These are phyloP conservation scores for Geotrichum armillariae DNA, from an alignment of 1,139 yeast genomes.

Conservation along the genomic window DNA sequence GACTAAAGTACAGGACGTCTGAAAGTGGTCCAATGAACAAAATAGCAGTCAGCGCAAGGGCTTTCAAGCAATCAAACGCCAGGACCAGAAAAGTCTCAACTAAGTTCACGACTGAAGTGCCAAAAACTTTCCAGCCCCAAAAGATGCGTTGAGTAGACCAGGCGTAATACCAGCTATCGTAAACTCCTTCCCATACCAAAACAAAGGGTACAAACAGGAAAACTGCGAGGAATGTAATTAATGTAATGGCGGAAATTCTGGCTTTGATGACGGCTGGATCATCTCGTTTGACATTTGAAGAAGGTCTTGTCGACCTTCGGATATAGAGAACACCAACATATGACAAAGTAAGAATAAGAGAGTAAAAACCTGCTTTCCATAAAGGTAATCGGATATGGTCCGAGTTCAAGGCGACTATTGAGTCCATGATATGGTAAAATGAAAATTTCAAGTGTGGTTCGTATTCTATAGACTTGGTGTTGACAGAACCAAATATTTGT, in stretches of 20 bases:
- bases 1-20: slow-evolving; percentile 41
- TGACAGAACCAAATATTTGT: too few species aligned
- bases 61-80: slow-evolving; percentile 27
- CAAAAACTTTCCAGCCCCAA: slow-evolving; percentile 35
- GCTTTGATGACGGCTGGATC: slow-evolving; percentile 41
- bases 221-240: slow-evolving; percentile 37
- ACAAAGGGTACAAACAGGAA: slow-evolving; percentile 33
- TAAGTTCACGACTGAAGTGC: slow-evolving; percentile 24
- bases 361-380: slow-evolving; percentile 13
- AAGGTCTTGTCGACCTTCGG: slow-evolving; percentile 34
- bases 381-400: background rate
- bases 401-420: background rate
- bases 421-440: background rate
- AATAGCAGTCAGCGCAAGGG: slow-evolving; percentile 36
- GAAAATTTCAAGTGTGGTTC: background rate
- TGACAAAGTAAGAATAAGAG: slow-evolving; percentile 14
- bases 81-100: slow-evolving; percentile 17
- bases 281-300: slow-evolving; percentile 32
- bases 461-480: too few species aligned
- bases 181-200: slow-evolving; percentile 23
- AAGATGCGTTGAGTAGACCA: slow-evolving; percentile 33
- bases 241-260: slow-evolving; percentile 43
- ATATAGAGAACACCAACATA: slow-evolving; percentile 40
- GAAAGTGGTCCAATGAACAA: slow-evolving; percentile 60
- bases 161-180: slow-evolving; percentile 27